Percentiles rank a stretch among this genome's conserved stretches.
These are phyloP conservation scores for Exophiala sideris DNA, from an alignment of 2,329 filamentous ascomycete species.

Conservation along the genomic window DNA sequence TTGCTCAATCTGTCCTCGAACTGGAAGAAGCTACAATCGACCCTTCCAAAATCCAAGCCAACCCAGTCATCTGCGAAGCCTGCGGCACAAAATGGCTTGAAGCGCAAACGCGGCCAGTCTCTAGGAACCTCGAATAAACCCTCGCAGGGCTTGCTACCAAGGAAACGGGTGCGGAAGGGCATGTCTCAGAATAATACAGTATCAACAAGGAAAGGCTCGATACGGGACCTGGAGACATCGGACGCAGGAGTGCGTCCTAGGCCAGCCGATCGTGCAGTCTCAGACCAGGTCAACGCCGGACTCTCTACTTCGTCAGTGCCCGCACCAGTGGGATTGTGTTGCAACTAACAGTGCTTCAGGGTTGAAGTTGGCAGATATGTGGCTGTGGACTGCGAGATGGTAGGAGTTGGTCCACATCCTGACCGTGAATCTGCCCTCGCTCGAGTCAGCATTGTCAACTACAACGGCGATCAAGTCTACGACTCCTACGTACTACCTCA, in stretches of 20 bases:
- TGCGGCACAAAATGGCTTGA: conserved; percentile 35
- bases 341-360: conserved; percentile 37
- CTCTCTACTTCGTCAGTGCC: conserved; percentile 14
- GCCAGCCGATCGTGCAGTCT: background rate
- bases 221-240: conserved; percentile 14
- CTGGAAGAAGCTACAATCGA: conserved; percentile 50
- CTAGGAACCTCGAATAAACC: conserved; percentile 7
- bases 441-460: conserved; percentile 87
- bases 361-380: conserved; percentile 83
- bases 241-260: conserved; percentile 6
- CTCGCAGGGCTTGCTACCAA: conserved; percentile 4
- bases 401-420: conserved; percentile 66
- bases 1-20: conserved; percentile 46
- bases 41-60: conserved; percentile 36
- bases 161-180: conserved; percentile 14
- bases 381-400: conserved; percentile 97
- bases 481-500: conserved; percentile 84
- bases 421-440: conserved; percentile 73
- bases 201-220: conserved; percentile 53
- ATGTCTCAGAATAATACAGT: conserved; percentile 17
- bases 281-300: conserved; percentile 17
- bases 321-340: background rate
- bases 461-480: conserved; percentile 87
- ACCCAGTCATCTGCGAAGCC: conserved; percentile 26
- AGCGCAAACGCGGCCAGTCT: conserved; percentile 23